Base-by-base conservation (phyloP, 202 grass and related monocot species). In the Zoysia matrella region DNA sequence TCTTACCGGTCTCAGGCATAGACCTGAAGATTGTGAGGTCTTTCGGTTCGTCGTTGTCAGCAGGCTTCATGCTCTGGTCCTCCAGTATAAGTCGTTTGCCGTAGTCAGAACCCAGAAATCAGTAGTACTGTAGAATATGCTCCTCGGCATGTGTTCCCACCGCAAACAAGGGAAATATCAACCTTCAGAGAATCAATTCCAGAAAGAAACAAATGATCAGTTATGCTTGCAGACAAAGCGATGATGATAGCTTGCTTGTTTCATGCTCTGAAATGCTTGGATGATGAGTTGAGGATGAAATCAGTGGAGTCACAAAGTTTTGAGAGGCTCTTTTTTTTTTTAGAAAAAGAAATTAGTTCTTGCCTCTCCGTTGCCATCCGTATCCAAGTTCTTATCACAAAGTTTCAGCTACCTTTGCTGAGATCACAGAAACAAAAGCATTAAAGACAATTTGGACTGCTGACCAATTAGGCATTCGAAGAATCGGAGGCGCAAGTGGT, bases 151-250 rank as follows among this genome's bases (percentile, higher is more conserved):
- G 46, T 1, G 54, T 78, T 83, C 60, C 40, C 79, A 75, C 69
- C 40, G 73, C 5, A 60, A 74, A 69, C 78, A 79, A 86, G 69
- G 2, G 0, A 73, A 10, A 11, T 16, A 62, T 65, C 79, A 79
- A 78, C 67, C 8, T 69, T 86, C 40, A 14, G 73, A 69, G 18
- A 53, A 15, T 63, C 62, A 2, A 55, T 13, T 64, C 9, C 18
- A 56, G 43, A 77, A 70, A 46, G n/a, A 47, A 52, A 61, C 48
- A 39, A 40, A 14, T 11, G 39, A 62, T 8, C 54, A 61, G 46
- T 42, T 52, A 60, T 60, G 72, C 72, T 77, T 54, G 66, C 65
- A 85, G 14, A 77, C 76, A 76, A 85, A 72, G 15, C 49, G 47
- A 65, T 48, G 68, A 82, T 22, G 18, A 18, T 11, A 70, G 11